A percentile compares a stretch with the other conserved stretches of the same genome.
Evolutionary conservation across 2,329 filamentous ascomycete species (phyloP).

Genomic region (Penicillium janthinellum): DNA sequence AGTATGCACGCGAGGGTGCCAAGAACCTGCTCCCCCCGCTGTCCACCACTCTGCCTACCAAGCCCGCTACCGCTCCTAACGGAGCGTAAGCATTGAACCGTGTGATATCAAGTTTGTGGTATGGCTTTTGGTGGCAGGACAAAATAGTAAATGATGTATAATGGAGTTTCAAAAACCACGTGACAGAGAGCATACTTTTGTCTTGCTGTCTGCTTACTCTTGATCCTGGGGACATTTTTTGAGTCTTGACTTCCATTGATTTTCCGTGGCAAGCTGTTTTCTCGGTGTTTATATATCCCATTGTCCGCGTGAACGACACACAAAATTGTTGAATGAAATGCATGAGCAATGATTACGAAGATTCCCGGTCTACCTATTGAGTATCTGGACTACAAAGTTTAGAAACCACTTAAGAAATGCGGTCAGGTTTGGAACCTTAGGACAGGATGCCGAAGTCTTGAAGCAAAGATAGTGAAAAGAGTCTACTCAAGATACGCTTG

Average conservation of each 20-base stretch:
- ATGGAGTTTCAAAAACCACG: neutral
- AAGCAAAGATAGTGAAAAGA: too few relatives aligned
- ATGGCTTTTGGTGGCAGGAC: neutral
- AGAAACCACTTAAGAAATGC: too few relatives aligned
- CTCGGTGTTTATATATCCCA: slow-evolving; percentile 6
- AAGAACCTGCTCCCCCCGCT: slow-evolving; percentile 50
- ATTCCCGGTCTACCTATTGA: neutral
- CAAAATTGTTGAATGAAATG: slow-evolving; percentile 20
- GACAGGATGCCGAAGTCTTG: too few relatives aligned
- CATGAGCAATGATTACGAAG: slow-evolving; percentile 21
- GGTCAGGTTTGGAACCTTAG: too few relatives aligned
- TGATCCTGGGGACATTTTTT: neutral
- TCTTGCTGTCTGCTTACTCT: neutral
- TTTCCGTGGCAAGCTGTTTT: neutral
- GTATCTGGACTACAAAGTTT: neutral
- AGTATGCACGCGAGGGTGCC: slow-evolving; percentile 65
- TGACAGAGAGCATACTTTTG: neutral
- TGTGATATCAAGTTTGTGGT: neutral
- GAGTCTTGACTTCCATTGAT: neutral
- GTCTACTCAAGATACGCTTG: neutral
- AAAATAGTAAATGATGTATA: neutral
- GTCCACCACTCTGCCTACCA: slow-evolving; percentile 39
- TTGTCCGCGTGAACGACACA: slow-evolving; percentile 5
- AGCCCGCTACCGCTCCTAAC: slow-evolving; percentile 32
- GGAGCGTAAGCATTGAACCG: slow-evolving; percentile 13